Evolutionary conservation across 495 filamentous ascomycete species (phyloP).

Genomic region (Pyrenopolyporus hunteri): DNA sequence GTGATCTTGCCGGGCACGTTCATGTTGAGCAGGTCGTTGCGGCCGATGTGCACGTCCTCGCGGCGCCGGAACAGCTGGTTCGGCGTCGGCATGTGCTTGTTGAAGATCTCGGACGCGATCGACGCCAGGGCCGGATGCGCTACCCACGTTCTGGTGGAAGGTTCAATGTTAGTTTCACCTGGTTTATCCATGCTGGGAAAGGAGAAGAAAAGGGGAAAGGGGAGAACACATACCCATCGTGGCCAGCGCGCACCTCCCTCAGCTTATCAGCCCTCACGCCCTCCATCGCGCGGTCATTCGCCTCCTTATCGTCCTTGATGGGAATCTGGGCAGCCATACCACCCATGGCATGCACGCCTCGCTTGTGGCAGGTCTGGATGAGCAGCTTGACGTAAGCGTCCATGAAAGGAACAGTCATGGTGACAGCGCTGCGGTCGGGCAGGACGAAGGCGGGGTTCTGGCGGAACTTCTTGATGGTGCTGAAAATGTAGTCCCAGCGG

Average conservation of each 20-base stretch:
- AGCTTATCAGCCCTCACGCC: conserved; percentile 94
- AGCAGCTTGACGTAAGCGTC: conserved; percentile 94
- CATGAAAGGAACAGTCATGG: conserved; percentile 99
- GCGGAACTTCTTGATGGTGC: conserved; percentile 99
- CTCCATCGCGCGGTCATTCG: conserved; percentile 94
- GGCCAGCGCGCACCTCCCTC: conserved; percentile 91
- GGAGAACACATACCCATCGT: conserved; percentile 70
- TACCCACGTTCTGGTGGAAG: conserved; percentile 70
- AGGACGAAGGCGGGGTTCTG: conserved; percentile 91
- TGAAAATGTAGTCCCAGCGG: conserved; percentile 99
- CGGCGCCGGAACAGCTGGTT: conserved; percentile 93
- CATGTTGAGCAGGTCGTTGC: conserved; percentile 96
- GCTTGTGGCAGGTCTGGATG: conserved; percentile 95
- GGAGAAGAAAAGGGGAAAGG: neutral
- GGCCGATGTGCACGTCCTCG: conserved; percentile 85
- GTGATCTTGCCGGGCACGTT: conserved; percentile 94
- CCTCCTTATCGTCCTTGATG: conserved; percentile 89
- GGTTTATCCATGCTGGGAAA: neutral
- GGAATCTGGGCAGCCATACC: conserved; percentile 99
- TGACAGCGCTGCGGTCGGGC: conserved; percentile 87
- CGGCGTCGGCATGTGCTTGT: conserved; percentile 98
- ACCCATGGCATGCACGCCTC: conserved; percentile 98
- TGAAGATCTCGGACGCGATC: conserved; percentile 94
- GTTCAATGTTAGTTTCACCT: conserved; percentile 17
- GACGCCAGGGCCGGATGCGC: conserved; percentile 90